phyloP scores from a whole-genome alignment of 208 protist genomes.

The Polymyxa betae region DNA sequence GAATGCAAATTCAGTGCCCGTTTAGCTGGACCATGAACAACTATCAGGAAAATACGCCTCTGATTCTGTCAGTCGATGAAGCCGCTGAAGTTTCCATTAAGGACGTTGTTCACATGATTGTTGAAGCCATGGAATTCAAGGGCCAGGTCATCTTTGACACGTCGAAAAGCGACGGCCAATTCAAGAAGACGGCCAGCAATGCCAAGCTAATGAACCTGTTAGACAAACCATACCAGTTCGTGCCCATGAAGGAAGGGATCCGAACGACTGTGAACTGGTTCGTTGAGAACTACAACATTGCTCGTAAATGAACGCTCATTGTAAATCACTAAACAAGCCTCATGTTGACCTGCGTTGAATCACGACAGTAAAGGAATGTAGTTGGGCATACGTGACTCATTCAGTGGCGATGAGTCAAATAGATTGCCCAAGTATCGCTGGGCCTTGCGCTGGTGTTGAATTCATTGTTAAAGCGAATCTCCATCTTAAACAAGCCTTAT shows the following conservation, averaged over 20 bases:
- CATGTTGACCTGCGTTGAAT: too few relatives aligned
- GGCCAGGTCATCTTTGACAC: slow-evolving; percentile 77
- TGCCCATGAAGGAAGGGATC: slow-evolving; percentile 79
- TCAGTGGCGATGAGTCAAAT: too few relatives aligned
- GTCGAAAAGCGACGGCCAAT: slow-evolving; percentile 85
- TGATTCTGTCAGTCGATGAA: slow-evolving; percentile 86
- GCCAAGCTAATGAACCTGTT: slow-evolving; percentile 79
- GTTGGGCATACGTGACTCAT: too few relatives aligned
- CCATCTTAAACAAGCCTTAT: too few relatives aligned
- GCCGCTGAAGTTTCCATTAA: slow-evolving; percentile 84
- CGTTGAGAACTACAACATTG: slow-evolving; percentile 79
- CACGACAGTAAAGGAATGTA: too few relatives aligned
- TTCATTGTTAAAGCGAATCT: too few relatives aligned
- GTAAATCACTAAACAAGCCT: too few relatives aligned
- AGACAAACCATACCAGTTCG: slow-evolving; percentile 81
- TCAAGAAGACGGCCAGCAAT: slow-evolving; percentile 86
- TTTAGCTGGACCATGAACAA: slow-evolving; percentile 74
- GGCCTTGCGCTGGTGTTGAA: too few relatives aligned
- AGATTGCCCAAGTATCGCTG: too few relatives aligned
- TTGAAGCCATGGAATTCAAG: slow-evolving; percentile 81
- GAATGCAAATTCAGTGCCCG: too few relatives aligned
- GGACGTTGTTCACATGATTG: slow-evolving; percentile 79
- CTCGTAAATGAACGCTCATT: background rate
- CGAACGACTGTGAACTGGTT: slow-evolving; percentile 81
- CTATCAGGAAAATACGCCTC: slow-evolving; percentile 75